Percentiles rank a stretch among this genome's conserved stretches.
These are phyloP conservation scores for Cyclotella sp. DNA, from an alignment of 108 stramenopile species.

Conservation along the genomic window DNA sequence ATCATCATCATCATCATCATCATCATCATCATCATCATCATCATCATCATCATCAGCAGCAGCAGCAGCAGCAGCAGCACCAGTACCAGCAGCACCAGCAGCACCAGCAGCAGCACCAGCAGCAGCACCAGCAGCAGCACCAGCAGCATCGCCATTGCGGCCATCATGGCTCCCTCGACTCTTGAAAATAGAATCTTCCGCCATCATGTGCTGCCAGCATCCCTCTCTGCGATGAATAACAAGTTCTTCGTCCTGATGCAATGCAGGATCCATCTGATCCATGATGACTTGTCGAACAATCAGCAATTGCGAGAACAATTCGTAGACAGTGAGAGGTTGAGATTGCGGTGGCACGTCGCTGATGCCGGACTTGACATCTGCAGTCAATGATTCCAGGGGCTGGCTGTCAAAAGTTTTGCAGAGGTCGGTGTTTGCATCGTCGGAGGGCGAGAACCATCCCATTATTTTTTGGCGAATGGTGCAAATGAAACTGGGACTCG, in stretches of 20 bases:
- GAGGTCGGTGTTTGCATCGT: not conserved
- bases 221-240: conserved; percentile 16
- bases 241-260: conserved; percentile 43
- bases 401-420: not conserved
- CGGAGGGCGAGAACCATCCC: not conserved
- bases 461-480: conserved; percentile 1
- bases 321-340: conserved; percentile 1
- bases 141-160: no score
- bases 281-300: conserved; percentile 2
- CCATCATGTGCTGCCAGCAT: conserved; percentile 13
- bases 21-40: no score
- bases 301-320: conserved; percentile 16
- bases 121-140: no score
- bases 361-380: not conserved
- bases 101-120: no score
- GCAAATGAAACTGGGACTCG: not conserved
- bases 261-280: conserved; percentile 12
- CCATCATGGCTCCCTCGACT: not conserved
- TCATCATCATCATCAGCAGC: no score
- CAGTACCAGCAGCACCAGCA: no score
- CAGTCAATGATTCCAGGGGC: not conserved
- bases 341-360: not conserved
- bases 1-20: no score
- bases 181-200: not conserved
- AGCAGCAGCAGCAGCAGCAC: no score